phyloP scores from a whole-genome alignment of 495 filamentous ascomycete genomes.

The Penicillium argentinense region DNA sequence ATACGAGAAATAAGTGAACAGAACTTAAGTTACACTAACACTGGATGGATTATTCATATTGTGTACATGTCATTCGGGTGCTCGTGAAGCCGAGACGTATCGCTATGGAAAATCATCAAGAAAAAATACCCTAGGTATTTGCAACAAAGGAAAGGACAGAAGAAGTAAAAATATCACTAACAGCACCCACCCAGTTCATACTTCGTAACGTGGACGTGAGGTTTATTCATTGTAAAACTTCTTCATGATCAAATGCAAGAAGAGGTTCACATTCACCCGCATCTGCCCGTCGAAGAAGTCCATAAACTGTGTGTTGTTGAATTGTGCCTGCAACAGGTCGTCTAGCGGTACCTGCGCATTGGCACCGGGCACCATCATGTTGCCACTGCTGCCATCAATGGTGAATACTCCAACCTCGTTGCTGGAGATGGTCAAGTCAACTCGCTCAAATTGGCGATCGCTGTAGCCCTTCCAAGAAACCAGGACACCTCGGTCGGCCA shows the following conservation, averaged over 20 bases:
- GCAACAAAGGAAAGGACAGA: constrained; percentile 30
- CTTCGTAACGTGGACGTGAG: constrained; percentile 25
- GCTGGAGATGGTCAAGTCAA: constrained; percentile 89
- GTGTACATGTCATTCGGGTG: constrained; percentile 28
- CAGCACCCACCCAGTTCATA: constrained; percentile 27
- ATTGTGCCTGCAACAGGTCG: constrained; percentile 93
- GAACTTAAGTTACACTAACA: not conserved
- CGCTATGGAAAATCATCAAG: constrained; percentile 26
- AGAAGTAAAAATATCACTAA: constrained; percentile 25
- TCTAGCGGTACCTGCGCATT: constrained; percentile 88
- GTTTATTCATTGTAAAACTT: constrained; percentile 83
- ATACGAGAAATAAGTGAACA: not conserved
- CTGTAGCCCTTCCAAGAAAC: constrained; percentile 82
- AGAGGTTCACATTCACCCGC: constrained; percentile 90
- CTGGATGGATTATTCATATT: constrained; percentile 9
- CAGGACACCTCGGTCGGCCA: constrained; percentile 91
- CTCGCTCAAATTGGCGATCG: constrained; percentile 84
- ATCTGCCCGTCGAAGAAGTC: constrained; percentile 86
- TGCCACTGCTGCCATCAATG: constrained; percentile 86
- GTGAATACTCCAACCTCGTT: constrained; percentile 95
- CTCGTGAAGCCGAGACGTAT: constrained; percentile 23
- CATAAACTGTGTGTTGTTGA: constrained; percentile 93
- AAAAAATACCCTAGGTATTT: constrained; percentile 34
- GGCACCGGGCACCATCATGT: constrained; percentile 94
- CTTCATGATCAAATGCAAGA: constrained; percentile 94